phyloP scores from a whole-genome alignment of 768 basidiomycete genomes.

The Hemileccinum impolitum region DNA sequence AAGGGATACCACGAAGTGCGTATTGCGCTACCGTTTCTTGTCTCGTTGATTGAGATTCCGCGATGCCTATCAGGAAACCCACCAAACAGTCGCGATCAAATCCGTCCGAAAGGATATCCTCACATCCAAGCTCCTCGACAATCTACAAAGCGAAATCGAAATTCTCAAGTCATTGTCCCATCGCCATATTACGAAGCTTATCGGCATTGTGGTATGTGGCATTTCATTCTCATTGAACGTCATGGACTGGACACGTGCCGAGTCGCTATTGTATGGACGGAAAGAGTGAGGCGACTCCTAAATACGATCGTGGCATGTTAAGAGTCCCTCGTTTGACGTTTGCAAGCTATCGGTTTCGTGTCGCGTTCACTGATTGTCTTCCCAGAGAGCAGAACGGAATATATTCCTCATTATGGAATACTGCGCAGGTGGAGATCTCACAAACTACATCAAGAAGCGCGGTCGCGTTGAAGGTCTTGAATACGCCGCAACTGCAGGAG shows the following conservation, averaged over 20 bases:
- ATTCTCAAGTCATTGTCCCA: slow-evolving; percentile 94
- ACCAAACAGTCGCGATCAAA: slow-evolving; percentile 87
- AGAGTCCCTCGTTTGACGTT: background rate
- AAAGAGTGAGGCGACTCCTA: background rate
- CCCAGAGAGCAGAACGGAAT: slow-evolving; percentile 67
- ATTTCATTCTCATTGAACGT: background rate
- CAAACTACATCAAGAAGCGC: slow-evolving; percentile 97
- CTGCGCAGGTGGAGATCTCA: slow-evolving; percentile 94
- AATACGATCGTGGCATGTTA: background rate
- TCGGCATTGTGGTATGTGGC: slow-evolving; percentile 81
- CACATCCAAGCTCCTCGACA: slow-evolving; percentile 90
- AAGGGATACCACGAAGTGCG: slow-evolving; percentile 88
- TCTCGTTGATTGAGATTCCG: background rate
- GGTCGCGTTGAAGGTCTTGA: slow-evolving; percentile 88
- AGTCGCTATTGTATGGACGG: background rate
- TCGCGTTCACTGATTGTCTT: slow-evolving; percentile 7
- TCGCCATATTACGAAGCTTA: slow-evolving; percentile 86
- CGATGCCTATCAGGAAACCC: slow-evolving; percentile 55
- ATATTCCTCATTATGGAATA: slow-evolving; percentile 98
- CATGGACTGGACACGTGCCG: background rate
- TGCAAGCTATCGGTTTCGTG: background rate
- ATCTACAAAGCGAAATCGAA: slow-evolving; percentile 96
- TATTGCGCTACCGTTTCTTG: slow-evolving; percentile 1
- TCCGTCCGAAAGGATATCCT: slow-evolving; percentile 86
- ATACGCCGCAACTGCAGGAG: slow-evolving; percentile 67